A percentile compares a stretch with the other conserved stretches of the same genome.
Conservation (phyloP, 129 eudicot genomes). For the Sambucus nigra region DNA sequence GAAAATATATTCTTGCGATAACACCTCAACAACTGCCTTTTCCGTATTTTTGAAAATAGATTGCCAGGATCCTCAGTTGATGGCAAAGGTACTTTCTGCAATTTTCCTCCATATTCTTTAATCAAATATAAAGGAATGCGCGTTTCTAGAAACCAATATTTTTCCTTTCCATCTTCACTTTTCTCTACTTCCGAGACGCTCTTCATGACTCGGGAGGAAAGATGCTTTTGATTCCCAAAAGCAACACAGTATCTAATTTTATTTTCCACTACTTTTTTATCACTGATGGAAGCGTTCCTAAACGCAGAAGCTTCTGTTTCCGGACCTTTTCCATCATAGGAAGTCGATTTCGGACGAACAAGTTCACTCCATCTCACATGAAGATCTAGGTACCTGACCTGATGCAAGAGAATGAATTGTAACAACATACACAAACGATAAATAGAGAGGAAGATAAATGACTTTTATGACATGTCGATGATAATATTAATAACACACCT, state of each 20-base stretch:
- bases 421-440: not conserved
- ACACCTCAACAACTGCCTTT: constrained; percentile 44
- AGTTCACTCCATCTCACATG: constrained; percentile 91
- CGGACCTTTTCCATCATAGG: constrained; percentile 71
- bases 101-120: constrained; percentile 58
- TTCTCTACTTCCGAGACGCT: constrained; percentile 58
- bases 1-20: constrained; percentile 50
- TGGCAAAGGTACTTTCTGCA: constrained; percentile 10
- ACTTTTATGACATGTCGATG: too few relatives aligned
- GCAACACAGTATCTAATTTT: constrained; percentile 63
- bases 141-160: constrained; percentile 71
- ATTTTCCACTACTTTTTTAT: constrained; percentile 44
- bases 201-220: constrained; percentile 83
- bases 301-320: constrained; percentile 87
- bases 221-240: constrained; percentile 83
- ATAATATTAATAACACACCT: constrained; percentile 35
- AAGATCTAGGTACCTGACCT: constrained; percentile 85
- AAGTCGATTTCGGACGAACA: constrained; percentile 69
- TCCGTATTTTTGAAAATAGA: constrained; percentile 31
- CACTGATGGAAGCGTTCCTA: constrained; percentile 70
- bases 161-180: constrained; percentile 47
- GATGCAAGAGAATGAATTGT: constrained; percentile 8
- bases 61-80: constrained; percentile 17
- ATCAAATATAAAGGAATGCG: constrained; percentile 81
- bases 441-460: not conserved